These are phyloP conservation scores for Xerocomellus dryophilus DNA, from an alignment of 768 basidiomycete genomes.

Conservation along the genomic window DNA sequence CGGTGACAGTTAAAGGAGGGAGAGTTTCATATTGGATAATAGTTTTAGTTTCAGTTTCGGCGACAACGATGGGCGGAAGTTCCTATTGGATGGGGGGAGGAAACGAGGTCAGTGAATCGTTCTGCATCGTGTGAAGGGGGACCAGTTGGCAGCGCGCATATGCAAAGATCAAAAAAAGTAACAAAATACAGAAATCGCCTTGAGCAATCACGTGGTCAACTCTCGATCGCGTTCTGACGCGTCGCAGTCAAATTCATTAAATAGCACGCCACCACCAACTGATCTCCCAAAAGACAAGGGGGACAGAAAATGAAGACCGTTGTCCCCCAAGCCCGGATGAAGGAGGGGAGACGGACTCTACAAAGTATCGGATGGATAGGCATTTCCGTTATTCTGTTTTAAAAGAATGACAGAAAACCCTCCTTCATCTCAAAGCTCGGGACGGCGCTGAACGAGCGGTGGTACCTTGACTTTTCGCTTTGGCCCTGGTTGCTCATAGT, in stretches of 20 bases:
- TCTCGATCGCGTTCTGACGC: conserved; percentile 29
- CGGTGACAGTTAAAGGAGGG: conserved; percentile 60
- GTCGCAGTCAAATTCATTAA: conserved; percentile 28
- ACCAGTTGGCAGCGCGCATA: conserved; percentile 36
- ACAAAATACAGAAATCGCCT: conserved; percentile 35
- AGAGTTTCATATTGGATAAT: conserved; percentile 49
- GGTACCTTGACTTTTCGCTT: conserved; percentile 91
- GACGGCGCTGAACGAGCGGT: conserved; percentile 76
- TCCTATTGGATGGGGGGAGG: conserved; percentile 35
- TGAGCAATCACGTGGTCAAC: conserved; percentile 27
- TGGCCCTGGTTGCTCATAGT: conserved; percentile 65
- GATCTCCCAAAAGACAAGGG: conserved; percentile 56
- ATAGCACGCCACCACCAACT: conserved; percentile 31
- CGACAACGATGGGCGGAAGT: conserved; percentile 38
- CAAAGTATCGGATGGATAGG: conserved; percentile 43
- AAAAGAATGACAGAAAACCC: conserved; percentile 45
- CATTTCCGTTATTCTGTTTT: conserved; percentile 25
- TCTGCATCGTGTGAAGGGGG: conserved; percentile 25
- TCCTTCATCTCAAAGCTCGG: conserved; percentile 95
- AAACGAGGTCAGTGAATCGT: conserved; percentile 35
- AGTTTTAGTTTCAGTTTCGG: conserved; percentile 64
- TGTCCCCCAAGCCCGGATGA: conserved; percentile 91
- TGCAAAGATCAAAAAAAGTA: conserved; percentile 14
- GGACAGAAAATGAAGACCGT: conserved; percentile 66
- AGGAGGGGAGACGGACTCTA: conserved; percentile 81